Evolutionary conservation across 2,329 filamentous ascomycete species (phyloP), one percentile per base, ranked within the genome.

Genomic region (Fusarium sp.): DNA sequence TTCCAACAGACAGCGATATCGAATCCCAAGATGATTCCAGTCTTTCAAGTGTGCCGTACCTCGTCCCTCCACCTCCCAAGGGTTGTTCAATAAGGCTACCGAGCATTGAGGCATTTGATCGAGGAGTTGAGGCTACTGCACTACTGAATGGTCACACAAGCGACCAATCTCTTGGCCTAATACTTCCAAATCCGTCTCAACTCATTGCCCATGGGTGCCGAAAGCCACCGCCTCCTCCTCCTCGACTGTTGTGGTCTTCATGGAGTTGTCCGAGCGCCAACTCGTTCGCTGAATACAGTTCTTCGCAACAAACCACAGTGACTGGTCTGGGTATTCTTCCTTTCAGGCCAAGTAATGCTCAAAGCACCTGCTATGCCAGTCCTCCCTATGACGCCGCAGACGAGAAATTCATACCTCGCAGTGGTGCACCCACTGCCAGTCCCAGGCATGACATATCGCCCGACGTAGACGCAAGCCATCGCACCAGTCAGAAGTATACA

Each of bases 321-420:
- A 39, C 51, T 8, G 51, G 51, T 12, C 51, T 54, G 7, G 51
- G 51, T 14, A 39, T 54, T n/a, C 20, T 22, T 1, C 31, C 24
- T 18, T 11, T 11, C 24, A 5, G 11, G 5, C 2, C 18, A 7
- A 7, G 6, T 36, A n/a, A 39, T 39, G 7, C 8, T 54, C 26
- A 11, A 22, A 15, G 9, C 4, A n/a, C 7, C 15, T 6, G 10
- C 5, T 22, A 54, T 5, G 26, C 9, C 10, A 54, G 12, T 7
- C 15, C 24, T 11, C 26, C 35, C 18, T 38, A 15, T 2, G 18
- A 28, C 14, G 14, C 20, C 3, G 50, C 24, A 54, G 33, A 30
- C 20, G 20, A 28, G 82, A 38, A 81, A 80, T 81, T 68, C 69
- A 77, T 7, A 82, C 83, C 39, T 81, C 82, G 81, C 70, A 81